These are phyloP conservation scores for Penicillium sumatraense DNA, from an alignment of 2,329 filamentous ascomycete species.

Conservation along the genomic window DNA sequence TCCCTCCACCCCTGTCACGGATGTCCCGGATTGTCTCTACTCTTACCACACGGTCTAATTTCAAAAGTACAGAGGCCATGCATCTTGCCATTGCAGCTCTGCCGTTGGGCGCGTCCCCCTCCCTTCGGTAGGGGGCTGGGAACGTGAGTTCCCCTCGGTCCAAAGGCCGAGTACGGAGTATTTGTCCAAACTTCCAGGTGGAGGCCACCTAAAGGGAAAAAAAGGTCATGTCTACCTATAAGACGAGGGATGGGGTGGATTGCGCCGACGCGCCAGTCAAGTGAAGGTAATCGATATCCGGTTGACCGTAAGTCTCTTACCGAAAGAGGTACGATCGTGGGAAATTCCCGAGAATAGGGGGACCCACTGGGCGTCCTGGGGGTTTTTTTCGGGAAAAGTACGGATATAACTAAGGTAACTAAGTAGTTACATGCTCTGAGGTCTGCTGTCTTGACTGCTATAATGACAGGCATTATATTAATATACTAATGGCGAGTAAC, in stretches of 20 bases:
- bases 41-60: slow-evolving; percentile 1
- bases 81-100: neutral
- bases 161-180: neutral
- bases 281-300: slow-evolving; percentile 4
- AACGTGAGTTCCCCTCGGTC: too few relatives aligned
- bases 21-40: neutral
- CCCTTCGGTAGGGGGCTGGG: neutral
- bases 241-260: neutral
- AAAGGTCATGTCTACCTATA: neutral
- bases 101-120: neutral
- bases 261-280: neutral
- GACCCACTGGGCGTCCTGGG: slow-evolving; percentile 10
- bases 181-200: neutral
- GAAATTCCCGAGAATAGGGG: slow-evolving; percentile 19
- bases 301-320: slow-evolving; percentile 8
- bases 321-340: slow-evolving; percentile 8
- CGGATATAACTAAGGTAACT: too few relatives aligned
- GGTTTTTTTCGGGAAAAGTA: too few relatives aligned
- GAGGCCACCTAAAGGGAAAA: neutral
- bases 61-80: slow-evolving; percentile 7
- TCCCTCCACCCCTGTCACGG: neutral
- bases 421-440: too few relatives aligned
- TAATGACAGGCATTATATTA: too few relatives aligned
- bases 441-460: too few relatives aligned
- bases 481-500: too few relatives aligned